Conservation (phyloP, 805 yeast species). For the Metschnikowia noctiluminum region DNA sequence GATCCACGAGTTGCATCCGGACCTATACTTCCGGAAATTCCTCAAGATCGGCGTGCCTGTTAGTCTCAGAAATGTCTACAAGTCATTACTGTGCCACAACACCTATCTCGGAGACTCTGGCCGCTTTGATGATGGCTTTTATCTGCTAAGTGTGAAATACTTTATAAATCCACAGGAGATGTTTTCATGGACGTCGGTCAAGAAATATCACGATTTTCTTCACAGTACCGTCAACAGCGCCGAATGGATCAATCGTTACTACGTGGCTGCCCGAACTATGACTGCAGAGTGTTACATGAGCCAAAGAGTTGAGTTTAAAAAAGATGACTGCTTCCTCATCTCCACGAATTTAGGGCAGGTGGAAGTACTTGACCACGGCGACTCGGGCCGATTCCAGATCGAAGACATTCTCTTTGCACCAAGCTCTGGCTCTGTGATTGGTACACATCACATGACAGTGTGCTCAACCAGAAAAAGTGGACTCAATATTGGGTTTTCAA, state of each 20-base stretch:
- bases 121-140: conserved; percentile 11
- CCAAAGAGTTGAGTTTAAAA: background rate
- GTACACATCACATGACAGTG: conserved; percentile 10
- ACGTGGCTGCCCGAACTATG: conserved; percentile 8
- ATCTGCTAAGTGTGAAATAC: conserved; percentile 3
- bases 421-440: conserved; percentile 8
- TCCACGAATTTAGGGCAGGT: conserved; percentile 9
- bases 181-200: conserved; percentile 9
- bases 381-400: conserved; percentile 3
- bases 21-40: conserved; percentile 3
- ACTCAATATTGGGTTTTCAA: conserved; percentile 5
- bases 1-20: conserved; percentile 6
- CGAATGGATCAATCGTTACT: conserved; percentile 8
- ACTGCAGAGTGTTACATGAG: conserved; percentile 8
- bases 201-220: conserved; percentile 7
- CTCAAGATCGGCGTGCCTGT: conserved; percentile 9
- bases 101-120: conserved; percentile 4
- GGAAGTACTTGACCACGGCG: conserved; percentile 4
- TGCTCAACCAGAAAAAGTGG: conserved; percentile 10
- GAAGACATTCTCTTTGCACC: conserved; percentile 10
- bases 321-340: conserved; percentile 9
- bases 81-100: conserved; percentile 4
- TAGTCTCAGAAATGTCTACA: conserved; percentile 7
- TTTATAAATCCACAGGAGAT: conserved; percentile 5
- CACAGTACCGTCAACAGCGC: conserved; percentile 8